Evolutionary conservation across 2,329 filamentous ascomycete genomes (phyloP), one percentile per base, ranked within the genome.

Genomic region (Hymenoscyphus repandus): DNA sequence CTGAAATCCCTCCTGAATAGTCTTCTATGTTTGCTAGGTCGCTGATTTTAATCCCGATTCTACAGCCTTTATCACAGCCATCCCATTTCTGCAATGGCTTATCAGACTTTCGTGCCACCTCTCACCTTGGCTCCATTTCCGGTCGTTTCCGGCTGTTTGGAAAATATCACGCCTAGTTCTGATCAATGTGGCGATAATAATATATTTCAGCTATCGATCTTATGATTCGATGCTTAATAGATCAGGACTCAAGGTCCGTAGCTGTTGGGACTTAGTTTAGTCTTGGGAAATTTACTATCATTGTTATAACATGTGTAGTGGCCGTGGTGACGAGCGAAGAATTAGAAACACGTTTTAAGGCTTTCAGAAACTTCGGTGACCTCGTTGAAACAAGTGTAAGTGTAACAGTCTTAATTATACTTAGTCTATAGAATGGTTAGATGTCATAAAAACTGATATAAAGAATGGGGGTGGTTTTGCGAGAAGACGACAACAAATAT

Each of bases 221-320:
- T 34, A 95, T 95, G 85, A 97, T 93, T 1, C 80, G 93, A 2
- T 83, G 92, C 6, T 80, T 97, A 20, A 82, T 97, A 34, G 91
- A 91, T 0, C 80, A 88, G 0, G 90, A 90, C 15, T 89, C 93
- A 64, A 81, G 82, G 1, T 91, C 92, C 1, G 90, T 95, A 10
- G 92, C 91, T 0, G 92, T 97, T 1, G 93, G 92, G 39, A 96
- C 90, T 1, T 97, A 89, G 67, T 97, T 99, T 74, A 92, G 87
- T 0, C 78, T 97, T 0, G 92, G 93, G 0, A 92, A 97, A 70
- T 95, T 88, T 20, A 96, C 92, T 2, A 89, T 97, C 61, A 92
- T 97, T 20, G 76, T 96, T 51, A 74, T 95, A 58, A 97, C 92
- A 0, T 96, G 89, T 44, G 79, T 96, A 43, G 88, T 95, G 1